A percentile compares a stretch with the other conserved stretches of the same genome.
Conservation (phyloP, 2,329 filamentous ascomycete species). For the Magnaporthales sp. region DNA sequence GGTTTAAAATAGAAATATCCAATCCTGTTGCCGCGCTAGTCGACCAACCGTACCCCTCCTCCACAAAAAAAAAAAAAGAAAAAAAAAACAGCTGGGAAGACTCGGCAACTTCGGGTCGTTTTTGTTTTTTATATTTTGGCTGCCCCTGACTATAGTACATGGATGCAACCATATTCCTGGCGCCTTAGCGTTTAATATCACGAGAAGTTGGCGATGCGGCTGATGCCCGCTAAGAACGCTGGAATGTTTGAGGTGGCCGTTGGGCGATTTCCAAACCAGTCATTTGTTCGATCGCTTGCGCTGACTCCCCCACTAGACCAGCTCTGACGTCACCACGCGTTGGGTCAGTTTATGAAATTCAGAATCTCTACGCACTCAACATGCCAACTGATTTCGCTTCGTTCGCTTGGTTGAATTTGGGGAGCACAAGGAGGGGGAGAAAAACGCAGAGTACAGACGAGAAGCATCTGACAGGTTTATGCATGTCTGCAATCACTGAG, state of each 20-base stretch:
- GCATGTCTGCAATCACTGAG: not conserved
- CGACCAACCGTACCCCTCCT: not conserved
- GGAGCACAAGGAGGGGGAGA: too few species aligned
- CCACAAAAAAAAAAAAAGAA: not conserved
- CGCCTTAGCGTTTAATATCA: not conserved
- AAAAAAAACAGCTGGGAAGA: not conserved
- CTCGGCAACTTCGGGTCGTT: not conserved
- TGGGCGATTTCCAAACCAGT: not conserved
- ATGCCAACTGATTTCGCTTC: not conserved
- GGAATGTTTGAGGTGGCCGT: not conserved
- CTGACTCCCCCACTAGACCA: not conserved
- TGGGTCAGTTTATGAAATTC: not conserved
- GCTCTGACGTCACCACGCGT: not conserved
- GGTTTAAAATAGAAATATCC: not conserved
- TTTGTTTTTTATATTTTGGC: not conserved
- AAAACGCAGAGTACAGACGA: not conserved
- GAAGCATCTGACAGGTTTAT: not conserved
- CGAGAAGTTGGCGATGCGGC: not conserved
- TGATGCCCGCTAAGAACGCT: not conserved
- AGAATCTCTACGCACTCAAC: not conserved
- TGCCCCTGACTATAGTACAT: not conserved
- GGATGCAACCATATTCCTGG: not conserved
- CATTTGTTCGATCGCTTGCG: not conserved
- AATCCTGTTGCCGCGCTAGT: not conserved
- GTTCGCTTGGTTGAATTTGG: too few species aligned